Conservation (phyloP, 169 alveolate species). For the Plasmodium falciparum region DNA sequence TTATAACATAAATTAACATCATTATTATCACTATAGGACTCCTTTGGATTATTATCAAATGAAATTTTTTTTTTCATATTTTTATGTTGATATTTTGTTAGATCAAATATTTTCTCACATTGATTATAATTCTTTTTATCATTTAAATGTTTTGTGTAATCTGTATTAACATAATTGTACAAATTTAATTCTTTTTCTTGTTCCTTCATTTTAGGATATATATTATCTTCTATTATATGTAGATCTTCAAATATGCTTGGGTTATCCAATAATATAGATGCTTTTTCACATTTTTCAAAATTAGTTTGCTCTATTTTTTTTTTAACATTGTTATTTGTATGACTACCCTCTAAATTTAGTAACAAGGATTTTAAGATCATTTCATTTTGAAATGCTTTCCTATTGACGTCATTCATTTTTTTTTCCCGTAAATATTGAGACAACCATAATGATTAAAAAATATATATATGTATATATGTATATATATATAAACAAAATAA, state of each 20-base stretch:
- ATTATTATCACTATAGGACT: too few species aligned
- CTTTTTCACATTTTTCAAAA: conserved; percentile 46
- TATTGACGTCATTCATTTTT: conserved; percentile 12
- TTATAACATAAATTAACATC: too few species aligned
- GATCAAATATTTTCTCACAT: neutral
- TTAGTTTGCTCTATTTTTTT: conserved; percentile 35
- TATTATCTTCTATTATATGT: conserved; percentile 1
- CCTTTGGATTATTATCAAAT: too few species aligned
- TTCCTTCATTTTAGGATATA: neutral
- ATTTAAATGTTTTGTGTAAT: neutral
- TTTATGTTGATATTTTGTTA: neutral
- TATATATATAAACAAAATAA: too few species aligned
- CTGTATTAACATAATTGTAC: neutral
- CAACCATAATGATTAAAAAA: too few species aligned
- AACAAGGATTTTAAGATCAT: neutral
- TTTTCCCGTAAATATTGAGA: neutral
- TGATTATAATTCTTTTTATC: neutral
- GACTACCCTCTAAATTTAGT: neutral
- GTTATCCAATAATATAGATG: conserved; percentile 68
- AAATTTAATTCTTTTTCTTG: neutral
- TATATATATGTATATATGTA: too few species aligned
- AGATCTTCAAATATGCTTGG: conserved; percentile 18
- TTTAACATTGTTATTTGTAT: neutral
- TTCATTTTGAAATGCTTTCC: neutral
- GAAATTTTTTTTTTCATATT: neutral